Evolutionary conservation across 1,284 basidiomycete species (phyloP), one percentile per base, ranked within the genome.

Genomic region (Ustilago hordei): DNA sequence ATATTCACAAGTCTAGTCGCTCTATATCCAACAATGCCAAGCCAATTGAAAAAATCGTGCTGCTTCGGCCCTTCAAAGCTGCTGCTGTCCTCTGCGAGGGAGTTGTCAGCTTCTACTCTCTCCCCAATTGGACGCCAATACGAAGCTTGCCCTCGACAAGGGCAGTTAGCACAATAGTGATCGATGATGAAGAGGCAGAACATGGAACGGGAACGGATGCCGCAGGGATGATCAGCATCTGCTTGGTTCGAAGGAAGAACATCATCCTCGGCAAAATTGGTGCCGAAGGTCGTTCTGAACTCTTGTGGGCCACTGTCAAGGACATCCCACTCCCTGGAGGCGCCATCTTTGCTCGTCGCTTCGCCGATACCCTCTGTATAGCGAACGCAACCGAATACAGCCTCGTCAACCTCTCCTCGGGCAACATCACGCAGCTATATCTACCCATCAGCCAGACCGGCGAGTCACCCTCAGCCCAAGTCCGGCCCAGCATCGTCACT

Each of bases 381-480:
- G 82, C 83, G 41, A 81, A 79, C n/a, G 71, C 80, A 2, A 71
- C 81, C 50, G 79, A 78, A 19, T 85, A 85, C 69, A 77, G 70
- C 39, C 72, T 85, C 31, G 72, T 85, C 41, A 67, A 83, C 43
- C 73, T 85, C 11, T 72, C 75, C 17, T 59, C 69, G 11, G 76
- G 78, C 6, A 53, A 35, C 11, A 58, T 80, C 52, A 80, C 77
- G 1, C 79, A 77, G n/a, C 59, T 85, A 1, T 81, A 81, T 32
- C 78, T 85, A 11, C 84, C 84, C 41, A 85, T 85, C 70, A 81
- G 78, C 23, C 81, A 85, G 58, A 82, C 79, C 8, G 71, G 71
- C 53, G 73, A 79, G 28, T 74, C 79, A 0, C 80, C 81, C 9
- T 83, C 83, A 2, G 83, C 84, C 1, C 69, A 72, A 32, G 79